Base-by-base conservation (phyloP, 495 filamentous ascomycete species). In the Collariella sp. region DNA sequence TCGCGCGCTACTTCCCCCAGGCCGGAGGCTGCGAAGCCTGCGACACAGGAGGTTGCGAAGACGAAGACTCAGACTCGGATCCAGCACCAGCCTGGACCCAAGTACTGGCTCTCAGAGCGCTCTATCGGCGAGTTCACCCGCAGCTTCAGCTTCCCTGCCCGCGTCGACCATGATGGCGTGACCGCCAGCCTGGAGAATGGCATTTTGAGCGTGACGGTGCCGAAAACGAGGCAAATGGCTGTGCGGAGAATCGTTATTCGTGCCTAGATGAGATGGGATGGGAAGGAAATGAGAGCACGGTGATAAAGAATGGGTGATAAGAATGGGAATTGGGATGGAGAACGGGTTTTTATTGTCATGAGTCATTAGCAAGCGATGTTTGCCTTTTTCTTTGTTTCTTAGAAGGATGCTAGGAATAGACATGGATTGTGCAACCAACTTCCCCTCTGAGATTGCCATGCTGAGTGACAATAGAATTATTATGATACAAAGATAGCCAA, bases 101-200 rank as follows among this genome's bases (percentile, higher is more conserved):
- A 81, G 67, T 95, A 84, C 74, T 93, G 87, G 88, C 77, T 85
- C 40, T 77, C 77, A 23, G 91, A 97, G 77, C 85, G 91, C 59
- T 81, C 74, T 7, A 72, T 88, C 48, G 91, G 91, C 58, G 76
- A 86, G 48, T 97, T 96, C 76, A 75, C 80, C 34, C 81, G 90
- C 50, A 75, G 73, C 23, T 96, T 96, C 76, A 79, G 64, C 50
- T 95, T 97, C 77, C 81, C 88, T 0, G 67, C 66, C 7, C 77
- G 79, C 11, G 79, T 96, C 33, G 83, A 96, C 66, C 83, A 88
- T 59, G 86, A 96, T 42, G 67, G 56, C 13, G 89, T 95, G 51
- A 84, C 74, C 57, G 91, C 91, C 12, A 80, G 69, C 38, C 62
- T 78, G 68, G 63, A 74, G 62, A 70, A 79, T 70, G 72, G 88